Evolutionary conservation across 2,329 filamentous ascomycete species (phyloP), one percentile per base, ranked within the genome.

Genomic region (Pseudocercospora crystallina): DNA sequence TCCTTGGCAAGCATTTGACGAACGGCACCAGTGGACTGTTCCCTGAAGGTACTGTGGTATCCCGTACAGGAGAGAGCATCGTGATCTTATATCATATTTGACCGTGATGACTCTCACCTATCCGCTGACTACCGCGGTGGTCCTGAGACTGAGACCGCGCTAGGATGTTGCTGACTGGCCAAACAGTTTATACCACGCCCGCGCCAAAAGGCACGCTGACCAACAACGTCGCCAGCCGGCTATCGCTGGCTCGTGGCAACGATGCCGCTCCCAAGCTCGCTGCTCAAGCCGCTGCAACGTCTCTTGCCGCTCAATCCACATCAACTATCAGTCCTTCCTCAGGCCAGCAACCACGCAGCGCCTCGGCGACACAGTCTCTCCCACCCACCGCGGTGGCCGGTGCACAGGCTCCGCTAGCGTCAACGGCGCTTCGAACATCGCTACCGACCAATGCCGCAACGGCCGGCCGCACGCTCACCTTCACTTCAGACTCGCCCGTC

Each of bases 1-100:
- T 88, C 67, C 70, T 92, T 64, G 82, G 89, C 54, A 83, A 83
- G 64, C 88, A 92, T 71, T 72, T 89, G 60, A 77, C 80, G 59
- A 90, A 85, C 69, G 82, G 82, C 54, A 85, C 85, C 64, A 90
- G 80, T 59, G 89, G 89, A 48, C 80, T 94, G 49, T 94, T 94
- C 64, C 89, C 89, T 15, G 87, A 92, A 81, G 87, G 89, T 90
- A 70, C 42, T 26, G 20, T 26, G 20, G 20, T 26, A 26, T 26
- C 20, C 20, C 20, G 20, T 26, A 26, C 32, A 11, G 30, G 11
- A 31, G 26, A 13, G 17, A 26, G 20, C 20, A 26, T 26, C 20
- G 4, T 7, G 20, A 26, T 26, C 20, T 26, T 26, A 7, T 26
- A 26, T 26, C 3, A 26, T 26, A 26, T 26, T 7, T 26, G 20